Percentiles rank a stretch among this genome's conserved stretches.
These are phyloP conservation scores for Corynascus novoguineensis DNA, from an alignment of 495 filamentous ascomycete species.

Conservation along the genomic window DNA sequence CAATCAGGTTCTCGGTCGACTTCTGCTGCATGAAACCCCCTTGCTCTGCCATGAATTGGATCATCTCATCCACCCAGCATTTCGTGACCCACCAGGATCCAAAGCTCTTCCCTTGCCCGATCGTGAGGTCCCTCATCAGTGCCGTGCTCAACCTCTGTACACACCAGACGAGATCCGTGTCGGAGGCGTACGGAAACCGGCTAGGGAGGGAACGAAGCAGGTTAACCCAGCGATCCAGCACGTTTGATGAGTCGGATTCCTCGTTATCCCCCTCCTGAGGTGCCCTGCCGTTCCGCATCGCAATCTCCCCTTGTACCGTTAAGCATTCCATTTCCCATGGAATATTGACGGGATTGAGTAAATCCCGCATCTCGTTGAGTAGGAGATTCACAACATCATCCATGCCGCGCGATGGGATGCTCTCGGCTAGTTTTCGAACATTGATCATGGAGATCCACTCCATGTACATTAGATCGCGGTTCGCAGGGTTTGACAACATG, in stretches of 20 bases:
- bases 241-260: slow-evolving; percentile 46
- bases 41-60: slow-evolving; percentile 82
- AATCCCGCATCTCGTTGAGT: slow-evolving; percentile 63
- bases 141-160: slow-evolving; percentile 63
- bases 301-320: slow-evolving; percentile 50
- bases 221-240: slow-evolving; percentile 78
- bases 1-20: slow-evolving; percentile 17
- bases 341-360: slow-evolving; percentile 59
- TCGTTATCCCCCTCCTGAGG: slow-evolving; percentile 14
- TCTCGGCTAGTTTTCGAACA: slow-evolving; percentile 59
- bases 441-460: slow-evolving; percentile 84
- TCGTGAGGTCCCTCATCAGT: slow-evolving; percentile 72
- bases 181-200: slow-evolving; percentile 66
- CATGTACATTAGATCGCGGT: slow-evolving; percentile 84
- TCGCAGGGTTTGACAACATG: slow-evolving; percentile 64
- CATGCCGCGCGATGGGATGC: slow-evolving; percentile 55
- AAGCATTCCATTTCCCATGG: slow-evolving; percentile 51
- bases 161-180: slow-evolving; percentile 61
- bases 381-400: slow-evolving; percentile 65
- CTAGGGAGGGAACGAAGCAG: slow-evolving; percentile 71
- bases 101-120: slow-evolving; percentile 77
- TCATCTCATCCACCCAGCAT: slow-evolving; percentile 94
- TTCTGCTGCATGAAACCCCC: slow-evolving; percentile 75
- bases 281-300: slow-evolving; percentile 38
- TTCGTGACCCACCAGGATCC: slow-evolving; percentile 98